Base-by-base conservation (phyloP, 768 basidiomycete species). In the Termitomyces sp. region DNA sequence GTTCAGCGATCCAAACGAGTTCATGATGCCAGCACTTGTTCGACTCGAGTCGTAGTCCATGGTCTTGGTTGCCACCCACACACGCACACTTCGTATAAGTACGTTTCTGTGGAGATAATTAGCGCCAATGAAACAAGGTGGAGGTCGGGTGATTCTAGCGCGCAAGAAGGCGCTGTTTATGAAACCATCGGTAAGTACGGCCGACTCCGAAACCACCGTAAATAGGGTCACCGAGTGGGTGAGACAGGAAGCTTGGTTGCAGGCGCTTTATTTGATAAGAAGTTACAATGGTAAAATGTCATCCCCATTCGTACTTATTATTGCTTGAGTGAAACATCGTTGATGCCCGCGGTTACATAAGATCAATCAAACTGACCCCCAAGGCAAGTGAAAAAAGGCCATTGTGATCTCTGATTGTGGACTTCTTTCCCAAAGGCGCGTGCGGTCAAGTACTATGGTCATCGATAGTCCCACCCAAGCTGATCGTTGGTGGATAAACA, bases 1-100 rank as follows among this genome's bases (percentile, higher is more conserved):
- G n/a, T n/a, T n/a, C n/a, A n/a, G n/a, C 17, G 61, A 60, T 25
- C 53, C 49, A 58, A 58, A 53, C 27, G 45, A 23, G n/a, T 47
- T 41, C 14, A 11, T 43, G 32, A 11, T 43, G 32, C 25, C 44
- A n/a, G 32, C 37, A 44, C 43, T 27, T 23, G 19, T 44, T 25
- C 10, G 41, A 43, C 40, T 8, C 16, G 32, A 16, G 17, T 14
- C 12, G 31, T n/a, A 25, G 23, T 57, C 41, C 48, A 57, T 57
- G 11, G 37, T 38, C 34, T 17, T 27, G 10, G 17, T 17, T n/a
- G 8, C 17, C 17, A 11, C 41, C n/a, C n/a, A n/a, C 31, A 42
- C 19, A 5, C 21, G 16, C 16, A 42, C 21, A 8, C 10, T 35
- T n/a, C n/a, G 6, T 50, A 50, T 50, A 37, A 27, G 12, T 23